Percentiles rank a stretch among this genome's conserved stretches.
Conservation (phyloP, 257 asterid genomes). For the Orobanche coerulescens region DNA sequence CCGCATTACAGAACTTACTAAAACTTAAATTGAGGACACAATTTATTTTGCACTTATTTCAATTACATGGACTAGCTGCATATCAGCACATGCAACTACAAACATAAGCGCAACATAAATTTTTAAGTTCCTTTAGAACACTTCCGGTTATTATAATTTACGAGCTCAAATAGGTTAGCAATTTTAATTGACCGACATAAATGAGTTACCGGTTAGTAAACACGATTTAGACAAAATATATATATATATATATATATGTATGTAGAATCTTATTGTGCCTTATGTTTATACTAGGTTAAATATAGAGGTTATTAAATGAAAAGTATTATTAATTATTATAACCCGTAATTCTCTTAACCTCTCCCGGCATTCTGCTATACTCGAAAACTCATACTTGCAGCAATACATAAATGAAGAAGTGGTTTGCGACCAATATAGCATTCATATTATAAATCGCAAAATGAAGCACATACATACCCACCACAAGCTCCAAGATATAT, state of each 20-base stretch:
- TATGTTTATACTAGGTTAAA: too few relatives aligned
- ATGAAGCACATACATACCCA: conserved; percentile 7
- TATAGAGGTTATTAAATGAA: too few relatives aligned
- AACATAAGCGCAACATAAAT: not conserved
- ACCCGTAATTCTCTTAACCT: not conserved
- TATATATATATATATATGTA: not conserved
- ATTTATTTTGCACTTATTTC: not conserved
- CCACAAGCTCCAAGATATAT: conserved; percentile 10
- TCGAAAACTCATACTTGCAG: conserved; percentile 2
- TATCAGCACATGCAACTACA: not conserved
- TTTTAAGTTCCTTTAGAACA: not conserved
- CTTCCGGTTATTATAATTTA: not conserved
- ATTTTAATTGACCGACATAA: not conserved
- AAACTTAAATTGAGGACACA: not conserved
- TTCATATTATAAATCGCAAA: not conserved
- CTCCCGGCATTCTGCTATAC: not conserved
- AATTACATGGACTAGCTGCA: not conserved
- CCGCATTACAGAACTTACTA: not conserved
- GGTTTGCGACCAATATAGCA: not conserved
- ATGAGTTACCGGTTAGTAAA: not conserved
- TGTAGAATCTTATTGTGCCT: too few relatives aligned
- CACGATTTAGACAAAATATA: not conserved
- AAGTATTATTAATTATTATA: not conserved
- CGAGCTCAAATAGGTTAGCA: not conserved
- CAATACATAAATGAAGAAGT: conserved; percentile 14